These are phyloP conservation scores for Colletotrichum cordylinicola DNA, from an alignment of 2,329 filamentous ascomycete genomes.

Conservation along the genomic window DNA sequence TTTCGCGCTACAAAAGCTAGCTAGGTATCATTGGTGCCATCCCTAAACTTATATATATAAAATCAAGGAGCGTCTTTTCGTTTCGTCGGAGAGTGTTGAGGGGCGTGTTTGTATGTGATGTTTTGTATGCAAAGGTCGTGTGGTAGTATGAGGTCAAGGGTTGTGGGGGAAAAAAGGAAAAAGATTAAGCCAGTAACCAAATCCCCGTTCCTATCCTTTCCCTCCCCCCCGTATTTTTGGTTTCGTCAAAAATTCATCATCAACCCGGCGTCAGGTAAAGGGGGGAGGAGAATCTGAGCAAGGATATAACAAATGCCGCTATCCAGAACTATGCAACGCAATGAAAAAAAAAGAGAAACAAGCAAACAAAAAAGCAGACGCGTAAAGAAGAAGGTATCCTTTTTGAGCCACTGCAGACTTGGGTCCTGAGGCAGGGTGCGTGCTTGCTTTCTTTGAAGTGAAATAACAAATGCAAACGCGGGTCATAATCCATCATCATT, in stretches of 20 bases:
- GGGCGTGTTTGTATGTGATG: background rate
- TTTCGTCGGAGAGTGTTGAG: background rate
- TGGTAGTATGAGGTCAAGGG: background rate
- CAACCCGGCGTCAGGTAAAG: slow-evolving; percentile 22
- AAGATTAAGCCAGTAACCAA: slow-evolving; percentile 6
- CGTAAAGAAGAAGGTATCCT: slow-evolving; percentile 15
- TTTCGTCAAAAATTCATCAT: slow-evolving; percentile 28
- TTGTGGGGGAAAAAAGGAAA: background rate
- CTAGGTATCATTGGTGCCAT: slow-evolving; percentile 16
- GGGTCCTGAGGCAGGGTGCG: background rate
- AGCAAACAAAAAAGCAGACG: slow-evolving; percentile 24
- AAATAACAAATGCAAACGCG: background rate
- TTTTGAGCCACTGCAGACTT: background rate
- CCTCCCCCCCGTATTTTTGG: slow-evolving; percentile 13
- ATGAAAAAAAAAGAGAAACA: slow-evolving; percentile 23
- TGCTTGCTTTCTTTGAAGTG: background rate
- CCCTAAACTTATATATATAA: background rate
- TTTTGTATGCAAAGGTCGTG: background rate
- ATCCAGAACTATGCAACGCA: slow-evolving; percentile 20
- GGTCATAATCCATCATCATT: background rate
- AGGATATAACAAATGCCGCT: slow-evolving; percentile 24
- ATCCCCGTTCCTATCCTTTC: slow-evolving; percentile 20
- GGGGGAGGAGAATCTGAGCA: slow-evolving; percentile 24
- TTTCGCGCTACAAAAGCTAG: background rate
- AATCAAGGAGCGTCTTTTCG: background rate